Base-by-base conservation (phyloP, 768 basidiomycete genomes). In the Tulasnella calospora region DNA sequence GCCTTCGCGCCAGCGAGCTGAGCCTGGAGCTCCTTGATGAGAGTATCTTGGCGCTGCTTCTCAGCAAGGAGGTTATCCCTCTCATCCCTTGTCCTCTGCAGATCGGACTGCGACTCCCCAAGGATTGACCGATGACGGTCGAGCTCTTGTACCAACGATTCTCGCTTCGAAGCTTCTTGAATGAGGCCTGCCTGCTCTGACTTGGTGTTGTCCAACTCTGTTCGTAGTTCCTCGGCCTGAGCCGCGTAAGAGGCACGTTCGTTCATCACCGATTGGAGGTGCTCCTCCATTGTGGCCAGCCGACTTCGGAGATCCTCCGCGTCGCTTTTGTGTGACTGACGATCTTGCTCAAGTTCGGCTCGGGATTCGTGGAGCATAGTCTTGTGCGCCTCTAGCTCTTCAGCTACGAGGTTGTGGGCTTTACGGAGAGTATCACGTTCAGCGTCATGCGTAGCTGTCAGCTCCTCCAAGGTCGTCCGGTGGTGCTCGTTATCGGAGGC, bases 11-110 rank as follows among this genome's bases (percentile, higher is more conserved):
- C 80, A 36, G 82, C 78, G 7, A 83, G 74, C 82, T 95, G 93
- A 61, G 89, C 89, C 83, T 96, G 94, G 35, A 95, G 86, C 71
- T 96, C 95, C 73, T 91, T 90, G 78, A 94, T 85, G n/a, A 90
- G 83, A 19, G 83, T 83, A 77, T 95, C 93, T 41, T 92, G 90
- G 72, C 88, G 89, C 80, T 80, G 86, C 85, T 90, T 93, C 85
- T 96, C 94, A 12, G 88, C 86, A 79, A 91, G 92, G 21, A 96
- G 86, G 21, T 82, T 87, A 82, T 94, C 94, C 84, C 92, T 93
- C 85, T 94, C 93, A 81, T 94, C 92, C 85, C 92, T 93, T 82
- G 90, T 89, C 70, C 88, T 89, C 83, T 94, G 92, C 35, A 95
- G 85, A 80, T 89, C 90, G 79, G 92, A 91, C 81, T 94, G 93